Base-by-base conservation (phyloP, 2,329 filamentous ascomycete genomes). In the Tolypocladium ovalisporum region DNA sequence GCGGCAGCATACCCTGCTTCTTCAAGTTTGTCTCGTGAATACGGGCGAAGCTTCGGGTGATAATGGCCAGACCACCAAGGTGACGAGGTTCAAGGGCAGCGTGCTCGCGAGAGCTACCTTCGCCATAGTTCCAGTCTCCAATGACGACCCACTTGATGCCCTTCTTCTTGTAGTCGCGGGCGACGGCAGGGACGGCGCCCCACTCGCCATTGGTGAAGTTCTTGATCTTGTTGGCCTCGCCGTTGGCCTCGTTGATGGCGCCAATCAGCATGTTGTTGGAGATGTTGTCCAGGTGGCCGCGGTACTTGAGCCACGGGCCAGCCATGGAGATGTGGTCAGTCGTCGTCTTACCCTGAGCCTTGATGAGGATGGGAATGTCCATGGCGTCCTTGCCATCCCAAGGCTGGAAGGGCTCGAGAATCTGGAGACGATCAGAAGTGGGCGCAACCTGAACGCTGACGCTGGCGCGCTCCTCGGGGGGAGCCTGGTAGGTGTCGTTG, bases 1-100 rank as follows among this genome's bases (percentile, higher is more conserved):
- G 84, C 69, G 94, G 94, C 79, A 99, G 89, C 93, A 99, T 97
- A 78, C 94, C 94, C 85, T 99, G 94, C 88, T 99, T 99, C 90
- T 99, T 99, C 81, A 99, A 79, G 85, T 99, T 99, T 81, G 94
- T 99, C 84, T 99, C 94, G 84, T 99, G 94, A 72, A 99, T 99
- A 88, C 94, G 94, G 70, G 94, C 94, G 73, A 99, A 99, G 63
- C 85, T 90, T 72, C 90, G 88, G 71, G 88, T 92, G 73, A 99
- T 95, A 80, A 99, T 96, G 70, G 93, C 94, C 69, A 97, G 84
- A 75, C 93, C 94, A 71, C 94, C 94, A 64, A 99, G 85, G 74
- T 92, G 96, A 19, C 91, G 82, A 2, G 91, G 92, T 71, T 96
- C 90, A 37, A 96, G 79, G 1, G 91, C 91, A 24, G 91, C 91